Evolutionary conservation across 2,329 filamentous ascomycete genomes (phyloP).

Genomic region (Myriosclerotinia scirpicola): DNA sequence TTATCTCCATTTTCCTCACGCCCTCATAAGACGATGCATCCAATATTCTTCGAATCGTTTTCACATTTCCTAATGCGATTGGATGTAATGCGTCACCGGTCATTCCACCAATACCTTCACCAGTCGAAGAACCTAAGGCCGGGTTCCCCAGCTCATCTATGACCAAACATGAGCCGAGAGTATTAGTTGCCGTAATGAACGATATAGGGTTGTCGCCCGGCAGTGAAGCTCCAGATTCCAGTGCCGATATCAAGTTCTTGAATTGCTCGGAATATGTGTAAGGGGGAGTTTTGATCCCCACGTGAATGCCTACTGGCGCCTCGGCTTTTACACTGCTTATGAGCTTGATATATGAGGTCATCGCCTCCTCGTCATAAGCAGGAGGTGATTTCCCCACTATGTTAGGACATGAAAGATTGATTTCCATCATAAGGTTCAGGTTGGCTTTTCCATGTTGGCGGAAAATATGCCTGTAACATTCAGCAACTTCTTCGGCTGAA

Average conservation of each 20-base stretch:
- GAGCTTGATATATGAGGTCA: conserved; percentile 55
- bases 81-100: conserved; percentile 72
- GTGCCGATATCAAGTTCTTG: conserved; percentile 52
- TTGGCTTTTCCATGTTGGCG: conserved; percentile 42
- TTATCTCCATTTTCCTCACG: conserved; percentile 58
- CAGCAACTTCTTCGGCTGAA: conserved; percentile 53
- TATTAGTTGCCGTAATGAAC: conserved; percentile 76
- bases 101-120: conserved; percentile 65
- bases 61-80: conserved; percentile 72
- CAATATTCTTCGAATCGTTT: conserved; percentile 61
- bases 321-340: conserved; percentile 13
- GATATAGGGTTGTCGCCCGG: conserved; percentile 48
- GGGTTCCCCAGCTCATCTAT: conserved; percentile 43
- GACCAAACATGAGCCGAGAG: conserved; percentile 66
- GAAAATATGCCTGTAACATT: conserved; percentile 49
- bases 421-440: conserved; percentile 58
- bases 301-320: conserved; percentile 27
- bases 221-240: conserved; percentile 41
- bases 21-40: conserved; percentile 45
- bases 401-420: conserved; percentile 79
- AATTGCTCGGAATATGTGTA: conserved; percentile 73
- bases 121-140: conserved; percentile 52
- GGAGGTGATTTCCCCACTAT: conserved; percentile 68
- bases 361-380: conserved; percentile 57
- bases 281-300: conserved; percentile 74